A percentile compares a stretch with the other conserved stretches of the same genome.
phyloP scores from a whole-genome alignment of 768 basidiomycete species.

The Myochromella boudieri region DNA sequence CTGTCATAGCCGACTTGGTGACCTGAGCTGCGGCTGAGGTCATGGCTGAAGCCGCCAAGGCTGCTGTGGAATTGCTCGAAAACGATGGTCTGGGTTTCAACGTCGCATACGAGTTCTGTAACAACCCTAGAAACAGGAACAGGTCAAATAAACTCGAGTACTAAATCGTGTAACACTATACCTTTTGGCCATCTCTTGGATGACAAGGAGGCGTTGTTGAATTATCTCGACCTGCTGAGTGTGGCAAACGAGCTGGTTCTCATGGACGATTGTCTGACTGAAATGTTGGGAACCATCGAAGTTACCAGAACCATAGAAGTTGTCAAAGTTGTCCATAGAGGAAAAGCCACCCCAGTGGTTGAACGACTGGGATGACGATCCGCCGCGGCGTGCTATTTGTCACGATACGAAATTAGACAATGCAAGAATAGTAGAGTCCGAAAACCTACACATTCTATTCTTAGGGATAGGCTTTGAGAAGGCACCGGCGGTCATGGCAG shows the following conservation, averaged over 20 bases:
- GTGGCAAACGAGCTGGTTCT: slow-evolving; percentile 28
- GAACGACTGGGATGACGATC: slow-evolving; percentile 27
- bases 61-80: slow-evolving; percentile 33
- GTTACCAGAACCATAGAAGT: slow-evolving; percentile 38
- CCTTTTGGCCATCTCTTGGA: slow-evolving; percentile 36
- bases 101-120: slow-evolving; percentile 32
- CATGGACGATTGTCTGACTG: slow-evolving; percentile 24
- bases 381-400: slow-evolving; percentile 16
- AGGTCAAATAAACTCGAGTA: no score
- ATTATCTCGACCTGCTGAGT: slow-evolving; percentile 26
- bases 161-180: no score
- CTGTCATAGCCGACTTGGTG: slow-evolving; percentile 33
- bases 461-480: slow-evolving; percentile 24
- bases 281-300: slow-evolving; percentile 27
- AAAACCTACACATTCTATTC: slow-evolving; percentile 15
- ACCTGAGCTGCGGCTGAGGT: slow-evolving; percentile 28
- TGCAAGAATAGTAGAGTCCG: neutral
- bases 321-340: slow-evolving; percentile 32
- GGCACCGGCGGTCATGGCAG: slow-evolving; percentile 29
- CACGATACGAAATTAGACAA: neutral
- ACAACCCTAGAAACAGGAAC: slow-evolving; percentile 22
- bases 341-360: slow-evolving; percentile 34
- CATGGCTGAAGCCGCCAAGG: slow-evolving; percentile 28
- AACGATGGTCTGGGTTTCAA: slow-evolving; percentile 35
- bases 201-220: slow-evolving; percentile 32